Base-by-base conservation (phyloP, 1,284 basidiomycete genomes). In the Ceratobasidium theobromae region DNA sequence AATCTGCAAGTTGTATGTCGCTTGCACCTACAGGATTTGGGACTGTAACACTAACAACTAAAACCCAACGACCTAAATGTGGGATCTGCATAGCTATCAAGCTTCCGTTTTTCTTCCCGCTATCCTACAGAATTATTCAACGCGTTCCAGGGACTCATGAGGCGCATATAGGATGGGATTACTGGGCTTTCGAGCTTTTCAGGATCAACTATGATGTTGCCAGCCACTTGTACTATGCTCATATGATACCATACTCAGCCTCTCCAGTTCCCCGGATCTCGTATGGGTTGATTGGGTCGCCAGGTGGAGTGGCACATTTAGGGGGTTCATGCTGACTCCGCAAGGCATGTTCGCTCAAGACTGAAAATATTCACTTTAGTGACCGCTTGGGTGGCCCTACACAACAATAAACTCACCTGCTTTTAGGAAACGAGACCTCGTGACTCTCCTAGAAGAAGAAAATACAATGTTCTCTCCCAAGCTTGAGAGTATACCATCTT, bases 21-120 rank as follows among this genome's bases (percentile, higher is more conserved):
- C 72, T 74, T n/a, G 75, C 72, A 2, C 75, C 76, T 11, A 76
- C 72, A 4, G 76, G 74, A 27, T 73, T 60, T 33, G 72, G 69
- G 68, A 71, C 70, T n/a, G n/a, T n/a, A n/a, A n/a, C 35, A 77
- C 68, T 45, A 69, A 69, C n/a, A 33, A 71, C 54, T 28, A 71
- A 28, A 51, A 69, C 66, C 68, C 68, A 52, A 65, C 71, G 18
- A 67, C 79, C 79, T 1, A 75, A 76, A 70, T 80, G 79, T 5
- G 76, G 77, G 18, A 80, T 69, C 72, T 81, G 79, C 1, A 75
- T 77, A 58, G 80, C 74, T 35, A 75, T 74, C 40, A 80, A 71
- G 2, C 74, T 75, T 30, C 79, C 79, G 54, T 78, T 71, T 1
- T 77, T 76, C 68, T 79, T 79, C n/a, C 72, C 38, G 79, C 75